Conservation (phyloP, 345 rosid species). For the Eucalyptus dawsonii region DNA sequence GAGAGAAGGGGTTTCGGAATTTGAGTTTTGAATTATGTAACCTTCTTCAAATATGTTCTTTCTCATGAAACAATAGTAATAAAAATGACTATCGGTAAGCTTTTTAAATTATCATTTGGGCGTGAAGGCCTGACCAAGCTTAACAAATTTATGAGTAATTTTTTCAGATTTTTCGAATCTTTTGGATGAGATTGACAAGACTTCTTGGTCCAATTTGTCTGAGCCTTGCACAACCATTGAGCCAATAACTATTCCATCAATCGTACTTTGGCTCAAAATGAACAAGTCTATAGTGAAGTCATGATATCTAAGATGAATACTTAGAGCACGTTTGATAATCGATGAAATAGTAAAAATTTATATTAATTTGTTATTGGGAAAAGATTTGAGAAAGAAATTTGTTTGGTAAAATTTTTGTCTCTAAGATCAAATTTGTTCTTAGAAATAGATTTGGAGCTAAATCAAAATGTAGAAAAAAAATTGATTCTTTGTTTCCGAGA, state of each 20-base stretch:
- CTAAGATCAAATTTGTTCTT: too few relatives aligned
- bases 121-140: background rate
- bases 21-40: background rate
- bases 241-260: background rate
- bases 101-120: background rate
- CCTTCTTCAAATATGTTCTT: background rate
- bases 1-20: background rate
- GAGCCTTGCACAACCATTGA: fast-evolving
- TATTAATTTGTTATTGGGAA: fast-evolving
- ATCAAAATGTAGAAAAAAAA: too few relatives aligned
- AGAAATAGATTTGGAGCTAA: too few relatives aligned
- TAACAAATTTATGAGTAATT: fast-evolving
- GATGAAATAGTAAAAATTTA: too few relatives aligned
- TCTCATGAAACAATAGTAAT: background rate
- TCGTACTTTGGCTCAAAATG: background rate
- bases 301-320: background rate
- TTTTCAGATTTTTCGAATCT: background rate
- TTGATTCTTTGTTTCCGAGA: too few relatives aligned
- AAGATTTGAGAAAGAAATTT: fast-evolving
- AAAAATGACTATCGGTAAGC: background rate
- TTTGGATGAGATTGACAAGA: background rate
- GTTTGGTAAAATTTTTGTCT: fast-evolving
- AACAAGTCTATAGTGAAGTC: background rate
- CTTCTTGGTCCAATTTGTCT: background rate
- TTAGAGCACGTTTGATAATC: fast-evolving